These are phyloP conservation scores for Ceratocystis colombiana DNA, from an alignment of 2,329 filamentous ascomycete genomes.

Conservation along the genomic window DNA sequence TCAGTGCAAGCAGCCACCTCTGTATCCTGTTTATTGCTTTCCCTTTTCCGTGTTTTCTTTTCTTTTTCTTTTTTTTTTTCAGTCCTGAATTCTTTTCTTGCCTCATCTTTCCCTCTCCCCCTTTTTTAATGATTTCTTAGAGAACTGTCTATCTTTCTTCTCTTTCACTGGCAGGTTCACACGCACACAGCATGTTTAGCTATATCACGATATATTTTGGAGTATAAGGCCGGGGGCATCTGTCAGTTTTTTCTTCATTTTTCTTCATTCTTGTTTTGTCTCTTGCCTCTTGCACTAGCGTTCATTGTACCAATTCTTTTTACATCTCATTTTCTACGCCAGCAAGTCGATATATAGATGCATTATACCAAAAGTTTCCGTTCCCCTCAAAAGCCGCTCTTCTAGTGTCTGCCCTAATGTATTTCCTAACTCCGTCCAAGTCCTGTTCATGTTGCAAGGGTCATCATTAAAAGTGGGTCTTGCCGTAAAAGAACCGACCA, in stretches of 20 bases:
- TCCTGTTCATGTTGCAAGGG: not conserved
- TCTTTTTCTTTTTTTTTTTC: not conserved
- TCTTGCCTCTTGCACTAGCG: not conserved
- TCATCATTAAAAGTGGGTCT: not conserved
- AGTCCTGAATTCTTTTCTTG: not conserved
- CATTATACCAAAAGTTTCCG: not conserved
- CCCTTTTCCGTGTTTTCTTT: not conserved
- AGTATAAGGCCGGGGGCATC: not conserved
- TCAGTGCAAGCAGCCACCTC: not conserved
- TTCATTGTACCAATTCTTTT: not conserved
- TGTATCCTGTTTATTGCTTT: not conserved
- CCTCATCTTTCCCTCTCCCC: not conserved
- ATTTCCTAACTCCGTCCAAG: not conserved
- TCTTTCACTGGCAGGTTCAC: not conserved
- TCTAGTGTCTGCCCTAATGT: not conserved
- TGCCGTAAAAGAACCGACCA: slow-evolving; percentile 8
- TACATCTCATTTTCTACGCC: not conserved
- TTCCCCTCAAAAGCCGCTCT: not conserved
- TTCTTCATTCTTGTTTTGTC: slow-evolving; percentile 3
- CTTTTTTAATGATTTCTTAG: not conserved
- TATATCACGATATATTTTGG: not conserved
- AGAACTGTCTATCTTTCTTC: not conserved
- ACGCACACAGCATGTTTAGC: not conserved
- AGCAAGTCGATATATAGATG: not conserved
- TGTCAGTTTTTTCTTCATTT: not conserved